Base-by-base conservation (phyloP, 2,329 filamentous ascomycete species). In the Trichoderma brevicompactum region DNA sequence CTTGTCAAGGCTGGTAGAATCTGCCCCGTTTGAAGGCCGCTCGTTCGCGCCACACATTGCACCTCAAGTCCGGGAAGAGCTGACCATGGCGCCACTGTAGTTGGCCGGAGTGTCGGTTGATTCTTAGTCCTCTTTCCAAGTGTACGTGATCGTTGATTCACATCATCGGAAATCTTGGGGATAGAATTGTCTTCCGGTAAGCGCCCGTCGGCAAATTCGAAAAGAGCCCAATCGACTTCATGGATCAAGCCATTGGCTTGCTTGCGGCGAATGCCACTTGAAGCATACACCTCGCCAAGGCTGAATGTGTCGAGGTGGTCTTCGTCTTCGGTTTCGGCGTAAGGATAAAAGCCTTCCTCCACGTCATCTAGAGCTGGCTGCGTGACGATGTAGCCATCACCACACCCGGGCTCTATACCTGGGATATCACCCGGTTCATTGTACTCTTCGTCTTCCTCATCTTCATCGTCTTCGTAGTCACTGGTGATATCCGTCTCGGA, bases 151-250 rank as follows among this genome's bases (percentile, higher is more conserved):
- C 67, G 54, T 53, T 63, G 66, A 1, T 67, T 67, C 5, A 68
- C 65, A 8, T 49, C 55, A 36, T 64, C 65, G 23, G 68, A 41
- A 17, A 73, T 67, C 50, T 70, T 61, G 2, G 86, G 86, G 23
- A 97, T 89, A 10, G 86, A 78, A 71, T 97, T 97, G 66, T 87
- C 84, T 0, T 85, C 81, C 3, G 94, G 91, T 13, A 89, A 80
- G 1, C 94, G 87, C 10, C 89, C 84, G 4, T 89, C 82, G 10
- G 89, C 81, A 68, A 98, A 92, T 70, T 91, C 87, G 71, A 98
- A 93, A 2, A 98, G 81, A 0, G 94, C 93, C 94, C 94, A 98
- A 76, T 98, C 94, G 50, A 98, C 93, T 76, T 98, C 94, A 74
- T 97, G 94, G 6, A 92, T 82, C 28, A 96, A 80, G 5, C 89